These are phyloP conservation scores for Larix sibirica DNA, from an alignment of 83 land plant genomes.

Conservation along the genomic window DNA sequence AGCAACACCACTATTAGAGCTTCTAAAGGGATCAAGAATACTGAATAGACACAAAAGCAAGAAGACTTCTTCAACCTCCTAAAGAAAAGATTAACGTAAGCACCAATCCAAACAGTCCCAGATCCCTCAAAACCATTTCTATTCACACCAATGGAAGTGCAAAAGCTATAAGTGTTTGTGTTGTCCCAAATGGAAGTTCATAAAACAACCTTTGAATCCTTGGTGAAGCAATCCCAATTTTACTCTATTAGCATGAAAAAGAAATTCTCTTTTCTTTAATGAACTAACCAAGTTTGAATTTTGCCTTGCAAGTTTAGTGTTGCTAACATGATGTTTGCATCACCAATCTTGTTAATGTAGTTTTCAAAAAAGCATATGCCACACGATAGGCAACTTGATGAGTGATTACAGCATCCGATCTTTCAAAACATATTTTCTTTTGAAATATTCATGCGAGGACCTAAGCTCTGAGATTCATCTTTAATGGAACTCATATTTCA, in stretches of 20 bases:
- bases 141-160: too few relatives aligned
- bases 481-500: neutral
- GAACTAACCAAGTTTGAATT: neutral
- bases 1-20: too few relatives aligned
- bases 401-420: neutral
- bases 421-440: neutral
- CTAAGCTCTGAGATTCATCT: neutral
- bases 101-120: too few relatives aligned
- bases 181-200: too few relatives aligned
- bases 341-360: neutral
- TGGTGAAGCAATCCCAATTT: neutral
- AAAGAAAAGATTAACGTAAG: too few relatives aligned
- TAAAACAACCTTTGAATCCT: neutral
- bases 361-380: neutral
- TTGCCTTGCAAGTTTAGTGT: neutral
- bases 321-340: neutral
- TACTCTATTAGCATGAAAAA: neutral
- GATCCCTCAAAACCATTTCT: too few relatives aligned
- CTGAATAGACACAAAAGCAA: too few relatives aligned
- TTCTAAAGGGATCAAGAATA: too few relatives aligned
- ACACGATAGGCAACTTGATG: neutral
- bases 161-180: too few relatives aligned
- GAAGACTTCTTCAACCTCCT: too few relatives aligned
- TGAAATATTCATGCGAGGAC: neutral
- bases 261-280: neutral